Percentiles rank a stretch among this genome's conserved stretches.
These are phyloP conservation scores for Simplicillium aogashimaense DNA, from an alignment of 2,329 filamentous ascomycete species.

Conservation along the genomic window DNA sequence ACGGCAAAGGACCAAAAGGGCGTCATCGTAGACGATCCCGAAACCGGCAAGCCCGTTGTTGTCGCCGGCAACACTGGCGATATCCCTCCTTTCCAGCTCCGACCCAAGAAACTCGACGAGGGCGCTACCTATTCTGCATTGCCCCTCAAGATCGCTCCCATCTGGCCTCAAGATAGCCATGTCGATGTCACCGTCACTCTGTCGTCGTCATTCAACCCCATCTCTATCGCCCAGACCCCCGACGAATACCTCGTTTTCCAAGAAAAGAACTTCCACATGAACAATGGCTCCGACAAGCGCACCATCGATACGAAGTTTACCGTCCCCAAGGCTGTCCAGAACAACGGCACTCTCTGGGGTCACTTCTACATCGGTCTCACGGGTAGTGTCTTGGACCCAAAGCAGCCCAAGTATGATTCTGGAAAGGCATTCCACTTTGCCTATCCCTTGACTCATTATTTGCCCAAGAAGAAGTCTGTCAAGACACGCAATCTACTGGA, in stretches of 20 bases:
- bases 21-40: conserved; percentile 37
- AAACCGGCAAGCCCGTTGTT: conserved; percentile 38
- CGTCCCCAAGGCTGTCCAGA: conserved; percentile 71
- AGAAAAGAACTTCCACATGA: conserved; percentile 71
- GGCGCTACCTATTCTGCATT: conserved; percentile 54
- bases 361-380: conserved; percentile 83
- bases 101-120: conserved; percentile 50
- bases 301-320: conserved; percentile 66
- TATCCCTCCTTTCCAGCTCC: conserved; percentile 55
- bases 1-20: conserved; percentile 35
- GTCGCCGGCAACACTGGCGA: conserved; percentile 42
- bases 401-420: conserved; percentile 59
- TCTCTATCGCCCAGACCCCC: conserved; percentile 54
- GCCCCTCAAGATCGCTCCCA: conserved; percentile 67
- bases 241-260: conserved; percentile 63
- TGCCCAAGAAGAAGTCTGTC: conserved; percentile 78
- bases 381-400: conserved; percentile 69
- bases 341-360: conserved; percentile 88
- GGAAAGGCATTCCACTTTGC: conserved; percentile 73
- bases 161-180: conserved; percentile 72
- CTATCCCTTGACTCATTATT: conserved; percentile 78
- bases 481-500: conserved; percentile 86
- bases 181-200: conserved; percentile 82
- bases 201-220: conserved; percentile 62
- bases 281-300: conserved; percentile 70